Evolutionary conservation across 164 flowering plant species (phyloP), one percentile per base, ranked within the genome.

Genomic region (Magnolia officinalis): DNA sequence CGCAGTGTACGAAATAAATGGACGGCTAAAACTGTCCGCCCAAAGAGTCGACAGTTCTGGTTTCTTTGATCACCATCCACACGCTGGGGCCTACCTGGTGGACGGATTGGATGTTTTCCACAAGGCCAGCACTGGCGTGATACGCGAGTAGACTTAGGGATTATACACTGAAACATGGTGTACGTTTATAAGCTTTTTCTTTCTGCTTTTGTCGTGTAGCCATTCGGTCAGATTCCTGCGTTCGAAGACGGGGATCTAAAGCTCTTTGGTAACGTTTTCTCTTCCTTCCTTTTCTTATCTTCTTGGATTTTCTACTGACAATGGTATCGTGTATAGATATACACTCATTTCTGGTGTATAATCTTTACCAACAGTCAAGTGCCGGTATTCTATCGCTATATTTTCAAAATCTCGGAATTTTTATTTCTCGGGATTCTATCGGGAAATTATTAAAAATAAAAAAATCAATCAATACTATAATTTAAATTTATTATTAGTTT

Each of bases 171-270:
- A 21, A 5, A 19, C 8, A 64, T 19, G 24, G 19, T 21, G 67
- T 19, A 20, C 2, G 19, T 37, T 37, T 37, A 37, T 37, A 0
- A 37, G 10, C 23, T 23, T 63, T 13, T 74, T 66, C 63, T 31
- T 13, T 21, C 16, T 20, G 4, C 2, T 37, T 18, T 67, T 18
- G 4, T 31, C 19, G 11, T 72, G 50, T 58, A 80, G 82, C 82
- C 82, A 11, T 80, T 80, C 52, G 82, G 82, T 58, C 74, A 80
- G 70, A 64, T 80, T 20, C 82, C 82, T 4, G 82, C 76, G 8
- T 63, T 58, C 16, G 89, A 89, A 80, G 89, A 90, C 55, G 95
- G 89, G 63, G 92, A 90, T 72, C 21, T 89, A 67, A 87, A 83
- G 80, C 84, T 89, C 24, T 89, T 91, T 31, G 95, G 95, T 88